These are phyloP conservation scores for Neurospora cerealis DNA, from an alignment of 495 filamentous ascomycete genomes.

Conservation along the genomic window DNA sequence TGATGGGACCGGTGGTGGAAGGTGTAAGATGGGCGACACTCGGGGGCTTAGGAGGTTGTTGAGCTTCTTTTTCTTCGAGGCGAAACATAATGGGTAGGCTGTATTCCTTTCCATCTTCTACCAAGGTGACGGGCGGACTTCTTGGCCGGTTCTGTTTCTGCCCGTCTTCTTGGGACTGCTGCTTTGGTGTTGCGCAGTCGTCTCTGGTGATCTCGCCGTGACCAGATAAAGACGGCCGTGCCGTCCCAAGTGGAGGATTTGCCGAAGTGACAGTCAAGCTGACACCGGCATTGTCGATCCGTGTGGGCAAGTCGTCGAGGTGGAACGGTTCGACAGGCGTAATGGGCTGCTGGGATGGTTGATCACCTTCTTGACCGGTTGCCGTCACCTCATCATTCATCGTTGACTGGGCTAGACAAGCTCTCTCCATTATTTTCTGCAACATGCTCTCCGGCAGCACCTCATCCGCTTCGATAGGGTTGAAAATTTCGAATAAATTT, in stretches of 20 bases:
- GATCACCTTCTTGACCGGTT: neutral
- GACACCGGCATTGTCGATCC: neutral
- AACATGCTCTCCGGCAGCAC: constrained; percentile 37
- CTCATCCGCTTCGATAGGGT: constrained; percentile 40
- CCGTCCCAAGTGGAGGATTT: neutral
- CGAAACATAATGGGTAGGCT: constrained; percentile 12
- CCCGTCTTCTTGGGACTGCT: neutral
- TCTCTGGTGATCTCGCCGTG: constrained; percentile 4
- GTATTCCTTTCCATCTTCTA: constrained; percentile 5
- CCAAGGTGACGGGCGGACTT: neutral
- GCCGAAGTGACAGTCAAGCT: neutral
- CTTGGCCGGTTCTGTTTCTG: neutral
- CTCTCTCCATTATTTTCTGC: constrained; percentile 29
- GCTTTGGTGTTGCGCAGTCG: constrained; percentile 8
- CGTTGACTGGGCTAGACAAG: constrained; percentile 11
- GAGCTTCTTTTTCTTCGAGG: constrained; percentile 8
- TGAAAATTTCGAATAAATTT: constrained; percentile 36
- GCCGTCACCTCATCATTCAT: constrained; percentile 6
- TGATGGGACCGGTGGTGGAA: constrained; percentile 11
- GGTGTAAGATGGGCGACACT: neutral
- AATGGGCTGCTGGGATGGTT: constrained; percentile 1
- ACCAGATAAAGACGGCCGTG: constrained; percentile 5
- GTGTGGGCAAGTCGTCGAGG: constrained; percentile 23
- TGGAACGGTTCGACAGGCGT: constrained; percentile 29
- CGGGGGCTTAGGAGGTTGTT: neutral